A percentile compares a stretch with the other conserved stretches of the same genome.
Conservation (phyloP, 768 basidiomycete species). For the Termitomyces heimii region DNA sequence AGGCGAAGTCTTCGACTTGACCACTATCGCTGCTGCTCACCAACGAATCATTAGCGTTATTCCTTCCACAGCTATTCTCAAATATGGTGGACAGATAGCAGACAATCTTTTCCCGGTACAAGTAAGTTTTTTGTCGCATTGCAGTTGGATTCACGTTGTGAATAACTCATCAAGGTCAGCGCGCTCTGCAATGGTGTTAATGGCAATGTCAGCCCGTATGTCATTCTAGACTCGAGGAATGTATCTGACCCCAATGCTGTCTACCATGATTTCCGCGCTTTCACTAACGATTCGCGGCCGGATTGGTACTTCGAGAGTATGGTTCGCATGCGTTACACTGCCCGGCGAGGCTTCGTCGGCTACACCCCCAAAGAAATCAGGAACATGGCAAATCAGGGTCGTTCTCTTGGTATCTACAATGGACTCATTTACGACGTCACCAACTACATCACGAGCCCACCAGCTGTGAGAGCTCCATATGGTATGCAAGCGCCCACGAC, state of each 20-base stretch:
- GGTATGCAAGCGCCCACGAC: conserved; percentile 37
- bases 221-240: conserved; percentile 74
- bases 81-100: conserved; percentile 76
- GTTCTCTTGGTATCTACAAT: conserved; percentile 81
- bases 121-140: conserved; percentile 30
- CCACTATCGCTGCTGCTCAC: conserved; percentile 61
- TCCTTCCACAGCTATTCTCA: conserved; percentile 64
- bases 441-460: conserved; percentile 67
- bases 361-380: conserved; percentile 72
- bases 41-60: conserved; percentile 65
- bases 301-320: conserved; percentile 98
- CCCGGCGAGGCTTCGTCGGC: conserved; percentile 85
- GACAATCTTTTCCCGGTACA: conserved; percentile 92
- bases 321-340: conserved; percentile 88
- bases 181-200: conserved; percentile 86
- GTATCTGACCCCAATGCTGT: conserved; percentile 66
- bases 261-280: conserved; percentile 96
- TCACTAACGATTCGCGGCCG: conserved; percentile 83
- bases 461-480: conserved; percentile 43
- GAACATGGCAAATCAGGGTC: conserved; percentile 57
- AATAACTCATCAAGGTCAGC: conserved; percentile 51
- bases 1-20: conserved; percentile 93
- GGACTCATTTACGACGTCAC: conserved; percentile 85
- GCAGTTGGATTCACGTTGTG: neutral
- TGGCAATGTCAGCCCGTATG: conserved; percentile 79